These are phyloP conservation scores for Suillus subaureus DNA, from an alignment of 768 basidiomycete species.

Conservation along the genomic window DNA sequence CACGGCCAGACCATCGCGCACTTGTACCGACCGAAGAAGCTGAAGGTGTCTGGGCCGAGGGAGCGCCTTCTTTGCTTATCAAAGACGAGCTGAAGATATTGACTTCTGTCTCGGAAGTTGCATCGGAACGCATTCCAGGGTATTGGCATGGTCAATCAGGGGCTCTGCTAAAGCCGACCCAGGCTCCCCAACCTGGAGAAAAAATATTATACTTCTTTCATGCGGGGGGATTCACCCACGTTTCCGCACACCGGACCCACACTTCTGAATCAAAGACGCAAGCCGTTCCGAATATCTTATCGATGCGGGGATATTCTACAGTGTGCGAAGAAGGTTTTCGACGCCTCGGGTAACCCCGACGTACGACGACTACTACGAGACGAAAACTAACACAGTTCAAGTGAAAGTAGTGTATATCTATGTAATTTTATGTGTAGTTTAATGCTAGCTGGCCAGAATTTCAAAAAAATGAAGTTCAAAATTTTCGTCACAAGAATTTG, in stretches of 20 bases:
- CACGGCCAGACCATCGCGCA: constrained; percentile 25
- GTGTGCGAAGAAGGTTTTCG: constrained; percentile 5
- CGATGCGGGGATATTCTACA: too few species aligned
- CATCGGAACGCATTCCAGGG: constrained; percentile 50
- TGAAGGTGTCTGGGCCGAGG: constrained; percentile 37
- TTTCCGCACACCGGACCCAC: constrained; percentile 47
- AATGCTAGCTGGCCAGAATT: constrained; percentile 1
- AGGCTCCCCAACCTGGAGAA: constrained; percentile 47
- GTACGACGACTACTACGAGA: not conserved
- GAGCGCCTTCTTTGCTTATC: constrained; percentile 30
- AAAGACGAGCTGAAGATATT: constrained; percentile 30
- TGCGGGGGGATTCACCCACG: constrained; percentile 57
- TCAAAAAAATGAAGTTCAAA: not conserved
- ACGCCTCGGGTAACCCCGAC: constrained; percentile 3
- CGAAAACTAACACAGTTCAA: not conserved
- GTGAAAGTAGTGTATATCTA: constrained; percentile 3
- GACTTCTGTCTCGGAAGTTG: constrained; percentile 37
- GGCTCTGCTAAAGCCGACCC: constrained; percentile 33
- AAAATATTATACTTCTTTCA: constrained; percentile 62
- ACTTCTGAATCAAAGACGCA: too few species aligned
- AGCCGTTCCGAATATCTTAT: too few species aligned
- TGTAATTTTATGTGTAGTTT: not conserved
- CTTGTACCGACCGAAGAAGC: constrained; percentile 13
- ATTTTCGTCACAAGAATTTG: constrained; percentile 3
- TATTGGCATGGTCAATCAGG: constrained; percentile 57